These are phyloP conservation scores for Moelleriella libera DNA, from an alignment of 2,329 filamentous ascomycete species.

Conservation along the genomic window DNA sequence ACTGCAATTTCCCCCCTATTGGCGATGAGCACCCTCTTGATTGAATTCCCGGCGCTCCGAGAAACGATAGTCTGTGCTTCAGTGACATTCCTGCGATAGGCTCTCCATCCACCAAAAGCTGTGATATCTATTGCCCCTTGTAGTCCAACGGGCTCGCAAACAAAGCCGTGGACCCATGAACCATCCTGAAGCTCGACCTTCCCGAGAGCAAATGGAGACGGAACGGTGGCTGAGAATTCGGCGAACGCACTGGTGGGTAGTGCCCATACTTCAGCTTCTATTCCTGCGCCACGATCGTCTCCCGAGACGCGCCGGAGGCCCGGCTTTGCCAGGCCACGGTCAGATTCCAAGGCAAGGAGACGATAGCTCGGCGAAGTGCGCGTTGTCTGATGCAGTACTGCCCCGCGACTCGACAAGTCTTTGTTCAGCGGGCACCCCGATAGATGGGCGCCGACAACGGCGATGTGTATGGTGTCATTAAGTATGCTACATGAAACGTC, in stretches of 20 bases:
- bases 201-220: conserved; percentile 19
- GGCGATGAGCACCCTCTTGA: conserved; percentile 42
- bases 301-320: conserved; percentile 14
- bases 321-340: conserved; percentile 12
- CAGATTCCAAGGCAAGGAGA: conserved; percentile 13
- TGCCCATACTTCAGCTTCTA: conserved; percentile 21
- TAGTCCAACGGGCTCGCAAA: conserved; percentile 21
- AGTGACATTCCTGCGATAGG: conserved; percentile 7
- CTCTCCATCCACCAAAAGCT: conserved; percentile 15
- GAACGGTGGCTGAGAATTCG: conserved; percentile 17
- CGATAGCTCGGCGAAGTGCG: conserved; percentile 16
- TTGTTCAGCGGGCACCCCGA: conserved; percentile 18
- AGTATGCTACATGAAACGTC: no score
- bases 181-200: conserved; percentile 18
- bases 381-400: conserved; percentile 11
- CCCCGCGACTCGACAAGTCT: conserved; percentile 15
- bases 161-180: conserved; percentile 19
- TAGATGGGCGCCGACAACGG: conserved; percentile 21
- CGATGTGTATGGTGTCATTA: conserved; percentile 8
- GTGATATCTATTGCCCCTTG: conserved; percentile 17
- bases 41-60: neutral
- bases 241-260: conserved; percentile 14
- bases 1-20: conserved; percentile 66
- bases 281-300: conserved; percentile 9
- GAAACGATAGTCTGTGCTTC: no score